Evolutionary conservation across 176 grass and related monocot species (phyloP), one percentile per base, ranked within the genome.

Genomic region (Pontederia paniculata): DNA sequence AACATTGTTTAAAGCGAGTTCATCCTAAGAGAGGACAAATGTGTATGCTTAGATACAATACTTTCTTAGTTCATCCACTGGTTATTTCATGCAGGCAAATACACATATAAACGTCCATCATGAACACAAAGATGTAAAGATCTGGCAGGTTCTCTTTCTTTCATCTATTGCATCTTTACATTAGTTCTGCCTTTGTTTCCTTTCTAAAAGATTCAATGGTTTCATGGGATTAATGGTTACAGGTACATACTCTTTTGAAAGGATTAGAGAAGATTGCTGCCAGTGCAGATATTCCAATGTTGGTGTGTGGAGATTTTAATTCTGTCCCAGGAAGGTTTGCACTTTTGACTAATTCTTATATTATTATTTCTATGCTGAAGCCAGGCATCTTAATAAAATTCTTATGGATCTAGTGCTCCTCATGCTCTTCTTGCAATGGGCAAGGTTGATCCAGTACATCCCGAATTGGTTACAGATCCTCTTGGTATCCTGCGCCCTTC

Each of bases 161-260:
- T 66, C 54, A 60, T 72, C 17, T 50, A 12, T 45, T 60, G 2
- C 42, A 23, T 78, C 66, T 54, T 67, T 52, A 9, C 31, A 31
- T 14, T 17, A 53, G 8, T 44, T 5, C 59, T 69, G n/a, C 37
- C 15, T 12, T 18, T 74, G 12, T 50, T 47, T 77, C 47, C 41
- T 71, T 48, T 21, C 17, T 42, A 18, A 63, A 41, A 21, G n/a
- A 17, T 60, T 71, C 55, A 16, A 54, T 71, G 41, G 71, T 48
- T 23, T 45, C 47, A 17, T 45, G 19, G 58, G 14, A 20, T 10
- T 6, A 71, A 68, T 57, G 54, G 37, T 69, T 52, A 17, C 73
- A 99, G 94, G 94, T 99, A 70, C 83, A 99, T 60, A 99, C 94
- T n/a, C 88, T 99, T n/a, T 70, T 99, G 63, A 99, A 99, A 81